These are phyloP conservation scores for Ceratocystiopsis brevicomis DNA, from an alignment of 2,329 filamentous ascomycete genomes.

Conservation along the genomic window DNA sequence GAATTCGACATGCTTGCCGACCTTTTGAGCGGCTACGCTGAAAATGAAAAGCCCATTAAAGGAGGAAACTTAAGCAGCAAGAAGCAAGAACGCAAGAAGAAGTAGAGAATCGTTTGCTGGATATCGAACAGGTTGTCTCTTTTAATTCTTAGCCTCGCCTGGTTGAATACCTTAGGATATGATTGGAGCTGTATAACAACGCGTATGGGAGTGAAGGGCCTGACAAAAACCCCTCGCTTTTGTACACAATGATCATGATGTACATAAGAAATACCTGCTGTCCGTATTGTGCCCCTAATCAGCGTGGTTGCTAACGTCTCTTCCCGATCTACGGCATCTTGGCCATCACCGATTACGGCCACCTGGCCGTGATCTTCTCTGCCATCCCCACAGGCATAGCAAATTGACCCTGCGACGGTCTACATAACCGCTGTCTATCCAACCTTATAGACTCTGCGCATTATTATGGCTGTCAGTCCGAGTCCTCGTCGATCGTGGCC, in stretches of 20 bases:
- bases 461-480: constrained; percentile 23
- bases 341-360: no score
- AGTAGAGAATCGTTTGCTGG: constrained; percentile 16
- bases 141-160: no score
- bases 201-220: no score
- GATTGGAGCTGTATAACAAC: no score
- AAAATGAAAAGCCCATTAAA: constrained; percentile 20
- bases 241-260: constrained; percentile 13
- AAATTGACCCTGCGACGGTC: no score
- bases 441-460: no score
- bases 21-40: constrained; percentile 31
- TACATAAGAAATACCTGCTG: background rate
- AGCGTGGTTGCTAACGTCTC: no score
- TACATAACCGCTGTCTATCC: background rate
- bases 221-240: background rate
- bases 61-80: constrained; percentile 21
- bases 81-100: constrained; percentile 18
- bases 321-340: no score
- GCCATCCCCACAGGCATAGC: background rate
- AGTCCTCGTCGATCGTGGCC: constrained; percentile 40
- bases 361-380: background rate
- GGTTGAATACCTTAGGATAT: no score
- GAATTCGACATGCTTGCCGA: constrained; percentile 25
- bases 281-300: no score
- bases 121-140: no score